Percentiles rank a stretch among this genome's conserved stretches.
phyloP scores from a whole-genome alignment of 371 early-diverging fungal genomes.

The Mucor ambiguus region DNA sequence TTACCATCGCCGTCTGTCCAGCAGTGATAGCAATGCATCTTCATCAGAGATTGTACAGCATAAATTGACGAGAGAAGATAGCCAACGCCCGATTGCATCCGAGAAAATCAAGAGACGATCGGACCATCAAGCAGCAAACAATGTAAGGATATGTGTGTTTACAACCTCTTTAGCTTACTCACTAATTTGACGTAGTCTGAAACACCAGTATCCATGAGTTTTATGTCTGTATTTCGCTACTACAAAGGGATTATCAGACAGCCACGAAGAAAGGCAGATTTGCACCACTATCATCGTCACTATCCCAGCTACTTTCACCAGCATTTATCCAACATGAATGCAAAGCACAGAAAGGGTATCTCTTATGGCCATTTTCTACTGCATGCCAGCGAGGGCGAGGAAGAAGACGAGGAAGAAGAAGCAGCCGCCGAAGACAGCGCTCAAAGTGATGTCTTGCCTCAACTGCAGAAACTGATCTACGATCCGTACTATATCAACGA shows the following conservation, averaged over 20 bases:
- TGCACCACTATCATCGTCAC: conserved; percentile 18
- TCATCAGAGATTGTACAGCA: conserved; percentile 26
- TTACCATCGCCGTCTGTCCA: conserved; percentile 9
- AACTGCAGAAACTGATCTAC: not conserved
- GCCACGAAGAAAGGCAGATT: conserved; percentile 20
- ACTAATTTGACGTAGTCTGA: conserved; percentile 1
- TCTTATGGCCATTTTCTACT: conserved; percentile 40
- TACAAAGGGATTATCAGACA: conserved; percentile 47
- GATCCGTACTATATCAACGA: conserved; percentile 5
- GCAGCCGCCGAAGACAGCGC: not conserved
- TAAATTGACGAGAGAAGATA: conserved; percentile 49
- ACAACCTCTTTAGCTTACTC: too few relatives aligned
- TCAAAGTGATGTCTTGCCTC: not conserved
- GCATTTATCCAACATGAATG: conserved; percentile 35
- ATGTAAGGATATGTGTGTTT: not conserved
- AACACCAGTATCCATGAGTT: conserved; percentile 6
- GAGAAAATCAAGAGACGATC: conserved; percentile 50
- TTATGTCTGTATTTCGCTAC: conserved; percentile 47
- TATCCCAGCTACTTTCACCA: conserved; percentile 47
- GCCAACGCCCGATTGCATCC: conserved; percentile 49
- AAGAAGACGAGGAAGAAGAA: not conserved
- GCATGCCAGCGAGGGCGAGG: not conserved
- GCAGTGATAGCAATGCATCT: conserved; percentile 6
- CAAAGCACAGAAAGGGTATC: conserved; percentile 33
- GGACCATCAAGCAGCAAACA: conserved; percentile 25